Evolutionary conservation across 352 stramenopile species (phyloP).

Genomic region (Phytophthora niederhauseri): DNA sequence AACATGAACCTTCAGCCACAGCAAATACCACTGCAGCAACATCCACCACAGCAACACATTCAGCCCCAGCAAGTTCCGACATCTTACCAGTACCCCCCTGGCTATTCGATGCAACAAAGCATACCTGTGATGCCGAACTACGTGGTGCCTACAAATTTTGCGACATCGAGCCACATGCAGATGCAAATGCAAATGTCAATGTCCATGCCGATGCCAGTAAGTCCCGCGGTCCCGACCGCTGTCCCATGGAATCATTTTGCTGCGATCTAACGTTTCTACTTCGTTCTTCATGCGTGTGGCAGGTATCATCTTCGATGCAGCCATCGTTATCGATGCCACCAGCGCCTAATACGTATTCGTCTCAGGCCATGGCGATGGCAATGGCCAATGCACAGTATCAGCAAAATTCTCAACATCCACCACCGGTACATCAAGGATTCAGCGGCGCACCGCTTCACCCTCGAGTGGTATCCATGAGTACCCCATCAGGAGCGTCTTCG

Average conservation of each 20-base stretch:
- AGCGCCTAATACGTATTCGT: conserved; percentile 38
- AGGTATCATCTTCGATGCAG: conserved; percentile 40
- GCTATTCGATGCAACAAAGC: conserved; percentile 55
- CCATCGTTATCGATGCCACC: conserved; percentile 35
- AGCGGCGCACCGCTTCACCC: conserved; percentile 46
- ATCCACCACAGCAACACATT: conserved; percentile 26
- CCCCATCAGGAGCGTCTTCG: conserved; percentile 26
- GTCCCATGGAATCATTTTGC: not conserved
- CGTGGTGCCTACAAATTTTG: conserved; percentile 46
- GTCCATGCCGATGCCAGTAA: conserved; percentile 38
- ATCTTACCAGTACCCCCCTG: conserved; percentile 42
- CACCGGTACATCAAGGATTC: conserved; percentile 41
- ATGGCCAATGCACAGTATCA: conserved; percentile 44
- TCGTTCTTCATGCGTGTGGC: conserved; percentile 6
- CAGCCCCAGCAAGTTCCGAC: conserved; percentile 28
- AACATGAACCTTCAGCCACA: conserved; percentile 43
- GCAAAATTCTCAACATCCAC: conserved; percentile 25
- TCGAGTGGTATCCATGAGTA: conserved; percentile 27
- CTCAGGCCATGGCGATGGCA: conserved; percentile 42
- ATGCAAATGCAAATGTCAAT: conserved; percentile 49
- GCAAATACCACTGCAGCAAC: conserved; percentile 27
- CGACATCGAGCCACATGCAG: conserved; percentile 45
- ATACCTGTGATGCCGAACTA: conserved; percentile 59
- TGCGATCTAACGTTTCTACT: conserved; percentile 4
- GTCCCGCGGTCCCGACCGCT: not conserved